Evolutionary conservation across 768 basidiomycete genomes (phyloP).

Genomic region (Phlebiopsis gigantea): DNA sequence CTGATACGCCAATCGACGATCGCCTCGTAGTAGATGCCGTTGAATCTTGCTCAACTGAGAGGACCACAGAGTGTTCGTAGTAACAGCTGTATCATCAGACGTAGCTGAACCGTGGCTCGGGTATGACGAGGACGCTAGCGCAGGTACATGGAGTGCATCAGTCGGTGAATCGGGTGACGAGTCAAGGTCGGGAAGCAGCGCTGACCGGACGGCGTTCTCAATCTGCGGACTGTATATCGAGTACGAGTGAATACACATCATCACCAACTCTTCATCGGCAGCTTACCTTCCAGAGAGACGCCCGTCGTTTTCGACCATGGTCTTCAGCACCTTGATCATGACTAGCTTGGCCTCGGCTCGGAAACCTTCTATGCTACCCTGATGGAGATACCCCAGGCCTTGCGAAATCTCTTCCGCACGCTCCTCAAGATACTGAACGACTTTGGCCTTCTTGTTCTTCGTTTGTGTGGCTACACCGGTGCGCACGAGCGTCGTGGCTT

Average conservation of each 20-base stretch:
- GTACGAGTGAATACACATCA: not conserved
- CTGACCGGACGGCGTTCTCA: constrained; percentile 70
- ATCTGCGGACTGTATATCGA: constrained; percentile 46
- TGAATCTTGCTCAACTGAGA: constrained; percentile 75
- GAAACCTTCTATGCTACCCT: constrained; percentile 45
- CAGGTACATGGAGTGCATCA: constrained; percentile 12
- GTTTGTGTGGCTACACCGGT: constrained; percentile 48
- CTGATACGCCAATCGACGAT: constrained; percentile 80
- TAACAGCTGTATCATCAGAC: constrained; percentile 42
- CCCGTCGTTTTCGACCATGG: constrained; percentile 89
- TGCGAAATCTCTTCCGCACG: constrained; percentile 72
- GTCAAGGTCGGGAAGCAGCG: constrained; percentile 56
- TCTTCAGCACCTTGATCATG: constrained; percentile 66
- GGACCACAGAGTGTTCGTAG: constrained; percentile 52
- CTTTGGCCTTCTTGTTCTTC: constrained; percentile 81
- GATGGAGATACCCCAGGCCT: constrained; percentile 64
- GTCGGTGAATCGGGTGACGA: constrained; percentile 13
- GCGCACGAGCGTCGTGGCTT: constrained; percentile 64
- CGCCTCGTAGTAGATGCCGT: constrained; percentile 73
- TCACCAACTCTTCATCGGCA: not conserved
- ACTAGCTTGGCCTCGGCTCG: constrained; percentile 72
- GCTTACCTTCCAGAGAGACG: constrained; percentile 80
- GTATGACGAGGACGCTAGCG: constrained; percentile 17
- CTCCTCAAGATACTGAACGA: constrained; percentile 71
- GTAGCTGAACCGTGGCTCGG: constrained; percentile 14